Conservation (phyloP, 345 rosid species). For the Limnanthes douglasii region DNA sequence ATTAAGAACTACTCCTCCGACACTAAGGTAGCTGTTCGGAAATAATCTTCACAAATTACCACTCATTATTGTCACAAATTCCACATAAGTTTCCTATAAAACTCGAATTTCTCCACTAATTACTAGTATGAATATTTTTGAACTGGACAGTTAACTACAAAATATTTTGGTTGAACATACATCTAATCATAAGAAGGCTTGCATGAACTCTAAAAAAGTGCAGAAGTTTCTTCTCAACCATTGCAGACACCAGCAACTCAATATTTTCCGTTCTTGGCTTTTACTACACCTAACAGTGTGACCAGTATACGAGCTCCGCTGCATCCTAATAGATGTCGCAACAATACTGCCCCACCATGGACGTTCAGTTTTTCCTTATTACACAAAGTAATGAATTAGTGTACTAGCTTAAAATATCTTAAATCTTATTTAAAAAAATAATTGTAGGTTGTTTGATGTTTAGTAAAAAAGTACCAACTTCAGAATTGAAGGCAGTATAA, state of each 20-base stretch:
- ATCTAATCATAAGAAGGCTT: conserved; percentile 27
- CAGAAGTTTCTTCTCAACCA: conserved; percentile 96
- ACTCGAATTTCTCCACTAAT: conserved; percentile 19
- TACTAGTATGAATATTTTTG: conserved; percentile 36
- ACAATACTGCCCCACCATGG: conserved; percentile 87
- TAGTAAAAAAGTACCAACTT: no score
- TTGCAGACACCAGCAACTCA: conserved; percentile 87
- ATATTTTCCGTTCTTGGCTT: conserved; percentile 60
- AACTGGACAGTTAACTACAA: no score
- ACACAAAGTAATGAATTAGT: neutral
- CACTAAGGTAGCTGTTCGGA: no score
- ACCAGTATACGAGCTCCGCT: conserved; percentile 93
- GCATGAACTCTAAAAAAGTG: conserved; percentile 70
- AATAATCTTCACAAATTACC: conserved; percentile 57
- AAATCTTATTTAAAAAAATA: neutral
- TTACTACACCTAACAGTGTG: conserved; percentile 90
- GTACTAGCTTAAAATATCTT: no score
- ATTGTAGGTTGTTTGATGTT: no score
- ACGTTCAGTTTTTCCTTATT: conserved; percentile 60
- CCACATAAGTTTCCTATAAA: conserved; percentile 66
- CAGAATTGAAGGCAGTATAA: no score
- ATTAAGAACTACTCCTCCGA: conserved; percentile 30
- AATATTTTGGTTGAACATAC: conserved; percentile 24
- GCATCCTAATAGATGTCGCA: conserved; percentile 97
- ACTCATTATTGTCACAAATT: conserved; percentile 67